phyloP scores from a whole-genome alignment of 345 rosid genomes.

The Corymbia maculata region DNA sequence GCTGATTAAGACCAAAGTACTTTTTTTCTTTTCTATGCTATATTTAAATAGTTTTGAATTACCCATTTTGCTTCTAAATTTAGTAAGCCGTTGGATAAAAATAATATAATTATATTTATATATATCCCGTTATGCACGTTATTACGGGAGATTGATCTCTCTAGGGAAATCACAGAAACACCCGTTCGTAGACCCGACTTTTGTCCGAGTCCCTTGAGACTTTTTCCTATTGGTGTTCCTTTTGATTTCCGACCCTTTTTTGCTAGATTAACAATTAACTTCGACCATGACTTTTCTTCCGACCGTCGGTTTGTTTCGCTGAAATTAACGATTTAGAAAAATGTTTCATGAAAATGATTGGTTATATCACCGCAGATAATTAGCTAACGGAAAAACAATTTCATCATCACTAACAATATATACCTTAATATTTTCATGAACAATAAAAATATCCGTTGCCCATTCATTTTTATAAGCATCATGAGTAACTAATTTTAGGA shows the following conservation, averaged over 20 bases:
- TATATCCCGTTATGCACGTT: background rate
- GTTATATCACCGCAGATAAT: background rate
- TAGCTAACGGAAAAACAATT: background rate
- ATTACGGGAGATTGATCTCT: background rate
- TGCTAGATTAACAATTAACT: background rate
- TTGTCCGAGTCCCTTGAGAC: background rate
- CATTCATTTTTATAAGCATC: fast-evolving
- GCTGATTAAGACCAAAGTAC: background rate
- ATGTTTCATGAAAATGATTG: background rate
- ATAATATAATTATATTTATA: background rate
- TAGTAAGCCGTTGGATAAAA: background rate
- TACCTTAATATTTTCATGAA: no score
- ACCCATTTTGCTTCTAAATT: background rate
- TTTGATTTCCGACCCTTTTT: background rate
- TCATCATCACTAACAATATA: background rate
- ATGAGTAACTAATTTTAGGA: background rate
- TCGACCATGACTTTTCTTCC: background rate
- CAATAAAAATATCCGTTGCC: fast-evolving
- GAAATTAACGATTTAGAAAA: background rate
- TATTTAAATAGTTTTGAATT: background rate
- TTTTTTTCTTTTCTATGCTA: background rate
- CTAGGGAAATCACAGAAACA: background rate
- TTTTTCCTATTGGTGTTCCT: background rate
- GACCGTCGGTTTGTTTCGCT: background rate
- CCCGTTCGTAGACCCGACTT: background rate